Evolutionary conservation across 1,284 basidiomycete genomes (phyloP).

Genomic region (Vanrija pseudolonga): DNA sequence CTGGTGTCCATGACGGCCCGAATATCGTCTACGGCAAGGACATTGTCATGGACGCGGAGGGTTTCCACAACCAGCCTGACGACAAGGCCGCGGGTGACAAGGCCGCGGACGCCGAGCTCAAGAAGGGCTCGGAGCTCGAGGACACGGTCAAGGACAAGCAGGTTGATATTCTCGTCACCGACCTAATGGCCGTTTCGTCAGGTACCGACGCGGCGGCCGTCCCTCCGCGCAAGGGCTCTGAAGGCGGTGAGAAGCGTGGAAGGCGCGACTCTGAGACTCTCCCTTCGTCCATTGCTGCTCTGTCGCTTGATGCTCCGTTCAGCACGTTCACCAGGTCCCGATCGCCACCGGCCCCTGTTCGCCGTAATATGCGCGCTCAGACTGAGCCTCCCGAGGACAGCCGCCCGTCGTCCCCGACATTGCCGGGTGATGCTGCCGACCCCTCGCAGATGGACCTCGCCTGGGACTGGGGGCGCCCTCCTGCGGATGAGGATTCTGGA

Average conservation of each 20-base stretch:
- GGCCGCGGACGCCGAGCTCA: neutral
- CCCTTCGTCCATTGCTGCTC: conserved; percentile 5
- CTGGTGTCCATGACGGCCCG: conserved; percentile 57
- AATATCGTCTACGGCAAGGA: conserved; percentile 63
- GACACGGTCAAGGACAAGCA: conserved; percentile 4
- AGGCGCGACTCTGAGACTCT: neutral
- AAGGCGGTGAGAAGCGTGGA: too few species aligned
- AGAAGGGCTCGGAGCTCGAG: neutral
- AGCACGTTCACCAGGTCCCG: too few species aligned
- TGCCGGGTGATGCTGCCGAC: neutral
- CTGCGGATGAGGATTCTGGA: conserved; percentile 7
- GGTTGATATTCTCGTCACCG: conserved; percentile 13
- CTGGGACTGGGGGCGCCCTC: conserved; percentile 44
- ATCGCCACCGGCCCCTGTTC: neutral
- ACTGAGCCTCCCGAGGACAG: conserved; percentile 15
- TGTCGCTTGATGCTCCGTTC: conserved; percentile 10
- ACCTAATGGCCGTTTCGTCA: conserved; percentile 10
- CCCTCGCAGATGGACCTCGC: conserved; percentile 37
- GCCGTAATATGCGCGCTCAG: conserved; percentile 1
- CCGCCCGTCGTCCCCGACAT: conserved; percentile 13
- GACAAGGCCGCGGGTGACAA: neutral
- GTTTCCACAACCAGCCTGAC: conserved; percentile 42
- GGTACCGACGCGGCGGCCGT: too few species aligned
- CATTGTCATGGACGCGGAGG: conserved; percentile 53
- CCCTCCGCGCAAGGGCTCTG: too few species aligned